Conservation (phyloP, 495 filamentous ascomycete genomes). For the Chaetomidium leptoderma region DNA sequence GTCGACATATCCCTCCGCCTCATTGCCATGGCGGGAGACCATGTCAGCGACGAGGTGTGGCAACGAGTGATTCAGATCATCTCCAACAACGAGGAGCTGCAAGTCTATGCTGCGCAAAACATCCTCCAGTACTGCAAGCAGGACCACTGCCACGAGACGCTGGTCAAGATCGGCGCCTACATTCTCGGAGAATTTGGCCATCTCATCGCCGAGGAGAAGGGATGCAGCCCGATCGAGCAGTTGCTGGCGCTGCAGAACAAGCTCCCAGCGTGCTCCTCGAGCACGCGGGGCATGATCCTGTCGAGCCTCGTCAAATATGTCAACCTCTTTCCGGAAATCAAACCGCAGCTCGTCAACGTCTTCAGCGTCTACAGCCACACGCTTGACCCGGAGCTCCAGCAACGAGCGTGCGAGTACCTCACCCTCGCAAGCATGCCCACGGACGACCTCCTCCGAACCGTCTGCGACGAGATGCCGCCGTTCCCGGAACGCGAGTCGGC, state of each 20-base stretch:
- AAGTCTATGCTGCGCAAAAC: conserved; percentile 92
- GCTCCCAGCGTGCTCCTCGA: conserved; percentile 81
- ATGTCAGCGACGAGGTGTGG: conserved; percentile 99
- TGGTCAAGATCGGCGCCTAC: conserved; percentile 96
- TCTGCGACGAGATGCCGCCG: conserved; percentile 98
- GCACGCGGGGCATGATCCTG: conserved; percentile 87
- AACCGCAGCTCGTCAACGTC: conserved; percentile 84
- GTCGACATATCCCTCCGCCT: conserved; percentile 94
- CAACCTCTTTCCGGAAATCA: conserved; percentile 98
- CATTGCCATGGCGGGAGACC: conserved; percentile 94
- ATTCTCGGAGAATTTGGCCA: conserved; percentile 96
- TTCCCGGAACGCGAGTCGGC: conserved; percentile 95
- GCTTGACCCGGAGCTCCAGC: conserved; percentile 91
- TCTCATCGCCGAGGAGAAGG: conserved; percentile 88
- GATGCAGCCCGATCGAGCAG: conserved; percentile 96
- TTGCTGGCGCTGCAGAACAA: conserved; percentile 90
- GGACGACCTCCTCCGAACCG: conserved; percentile 89
- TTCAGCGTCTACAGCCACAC: conserved; percentile 93
- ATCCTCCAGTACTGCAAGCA: conserved; percentile 84
- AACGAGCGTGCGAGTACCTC: conserved; percentile 94
- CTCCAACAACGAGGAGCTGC: conserved; percentile 97
- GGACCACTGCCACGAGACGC: conserved; percentile 89
- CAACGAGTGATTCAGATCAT: conserved; percentile 98
- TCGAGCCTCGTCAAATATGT: conserved; percentile 97
- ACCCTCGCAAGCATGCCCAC: conserved; percentile 77